Evolutionary conservation across 176 grass and related monocot genomes (phyloP), one percentile per base, ranked within the genome.

Genomic region (Ensete glaucum): DNA sequence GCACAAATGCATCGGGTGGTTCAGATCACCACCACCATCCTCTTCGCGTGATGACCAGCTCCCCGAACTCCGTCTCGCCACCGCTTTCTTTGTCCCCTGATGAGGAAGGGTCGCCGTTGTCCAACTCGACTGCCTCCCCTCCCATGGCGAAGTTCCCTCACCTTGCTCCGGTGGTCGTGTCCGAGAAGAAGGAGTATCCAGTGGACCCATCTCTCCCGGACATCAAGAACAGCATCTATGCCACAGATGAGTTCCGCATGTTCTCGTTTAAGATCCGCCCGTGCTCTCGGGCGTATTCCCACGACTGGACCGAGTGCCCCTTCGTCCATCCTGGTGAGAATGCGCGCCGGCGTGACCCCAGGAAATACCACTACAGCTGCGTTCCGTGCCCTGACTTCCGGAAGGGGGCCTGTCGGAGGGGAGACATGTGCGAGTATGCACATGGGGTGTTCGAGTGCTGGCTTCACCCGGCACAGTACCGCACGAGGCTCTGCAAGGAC

Each of bases 381-480:
- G 92, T 96, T 12, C 89, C 92, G 14, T 96, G 92, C 81, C 92
- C 92, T 54, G 88, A 88, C 58, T 96, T 96, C 64, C 89, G 92
- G 50, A 80, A 85, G 43, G 89, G 87, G n/a, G 82, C 89, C 16
- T 96, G 92, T 26, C 83, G 87, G 21, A 80, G 87, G 0, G 85
- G 82, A 0, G 92, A 96, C 66, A 89, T 77, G 78, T 96, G 89
- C 1, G 92, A 96, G 85, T 96, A 89, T 17, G 84, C 92, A 5
- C 92, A 96, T 66, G 89, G 92, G 34, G 92, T 96, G 8, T 96
- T 96, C 1, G 92, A 96, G 89, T 87, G 92, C 76, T 96, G 92
- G 92, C 89, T 96, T 64, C 92, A 96, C 83, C 92, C 89, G 1
- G 84, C 87, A 1, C 89, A 96, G 83, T 96, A 96, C 64, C 89